These are phyloP conservation scores for Podila clonocystis DNA, from an alignment of 192 early-diverging fungal genomes.

Conservation along the genomic window DNA sequence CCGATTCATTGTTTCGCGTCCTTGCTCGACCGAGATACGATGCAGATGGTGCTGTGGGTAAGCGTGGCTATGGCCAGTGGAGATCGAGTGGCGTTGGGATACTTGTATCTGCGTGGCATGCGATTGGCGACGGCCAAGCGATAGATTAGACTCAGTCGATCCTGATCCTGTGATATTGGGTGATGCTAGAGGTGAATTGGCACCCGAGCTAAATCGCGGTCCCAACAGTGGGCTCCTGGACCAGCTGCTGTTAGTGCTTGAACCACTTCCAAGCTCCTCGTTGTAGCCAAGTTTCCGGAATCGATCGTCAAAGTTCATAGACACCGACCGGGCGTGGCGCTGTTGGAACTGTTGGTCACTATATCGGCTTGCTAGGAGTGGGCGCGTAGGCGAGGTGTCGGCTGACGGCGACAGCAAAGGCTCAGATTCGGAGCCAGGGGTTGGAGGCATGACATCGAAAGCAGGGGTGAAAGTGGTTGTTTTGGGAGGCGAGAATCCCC, in stretches of 20 bases:
- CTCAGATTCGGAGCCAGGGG: neutral
- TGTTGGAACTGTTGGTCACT: conserved; percentile 31
- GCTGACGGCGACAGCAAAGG: neutral
- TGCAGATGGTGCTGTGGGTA: conserved; percentile 20
- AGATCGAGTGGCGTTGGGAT: conserved; percentile 44
- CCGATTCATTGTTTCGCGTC: conserved; percentile 35
- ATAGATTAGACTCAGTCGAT: neutral
- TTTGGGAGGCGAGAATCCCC: conserved; percentile 49
- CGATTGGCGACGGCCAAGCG: conserved; percentile 15
- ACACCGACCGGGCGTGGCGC: conserved; percentile 30
- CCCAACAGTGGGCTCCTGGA: conserved; percentile 39
- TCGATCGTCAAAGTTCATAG: conserved; percentile 50
- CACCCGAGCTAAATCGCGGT: conserved; percentile 36
- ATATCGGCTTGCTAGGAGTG: conserved; percentile 6
- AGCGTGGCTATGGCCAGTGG: conserved; percentile 21
- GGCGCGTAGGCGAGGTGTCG: conserved; percentile 16
- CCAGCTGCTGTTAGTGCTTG: conserved; percentile 38
- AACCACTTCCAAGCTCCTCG: conserved; percentile 9
- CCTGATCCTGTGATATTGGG: conserved; percentile 4
- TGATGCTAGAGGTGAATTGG: conserved; percentile 26
- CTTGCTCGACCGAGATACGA: conserved; percentile 35
- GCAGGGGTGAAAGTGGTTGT: neutral
- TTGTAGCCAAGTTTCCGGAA: conserved; percentile 9
- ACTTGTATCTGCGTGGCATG: conserved; percentile 9
- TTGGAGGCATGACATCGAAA: conserved; percentile 11